Conservation (phyloP, 2,329 filamentous ascomycete species). For the Xylaria sp. region DNA sequence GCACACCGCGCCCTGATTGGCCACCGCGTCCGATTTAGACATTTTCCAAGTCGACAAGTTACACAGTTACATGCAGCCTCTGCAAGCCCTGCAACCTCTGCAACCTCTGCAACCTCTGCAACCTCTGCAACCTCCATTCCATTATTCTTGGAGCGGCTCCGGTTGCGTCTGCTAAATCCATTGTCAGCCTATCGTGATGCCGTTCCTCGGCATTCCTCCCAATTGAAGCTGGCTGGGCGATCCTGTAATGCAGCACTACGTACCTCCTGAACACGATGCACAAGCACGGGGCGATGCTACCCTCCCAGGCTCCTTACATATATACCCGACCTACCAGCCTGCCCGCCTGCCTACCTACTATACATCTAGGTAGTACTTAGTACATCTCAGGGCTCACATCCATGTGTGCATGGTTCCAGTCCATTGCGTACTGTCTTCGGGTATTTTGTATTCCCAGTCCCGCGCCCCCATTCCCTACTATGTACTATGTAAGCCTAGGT, state of each 20-base stretch:
- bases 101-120: too few relatives aligned
- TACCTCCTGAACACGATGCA: too few relatives aligned
- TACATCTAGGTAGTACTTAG: background rate
- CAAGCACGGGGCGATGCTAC: background rate
- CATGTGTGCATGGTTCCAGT: background rate
- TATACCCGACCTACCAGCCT: slow-evolving; percentile 6
- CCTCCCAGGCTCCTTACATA: too few relatives aligned
- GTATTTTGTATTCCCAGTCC: background rate
- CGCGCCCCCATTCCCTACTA: background rate
- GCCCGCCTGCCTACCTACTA: slow-evolving; percentile 1
- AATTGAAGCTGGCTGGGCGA: background rate
- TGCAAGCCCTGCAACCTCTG: too few relatives aligned
- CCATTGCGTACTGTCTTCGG: background rate
- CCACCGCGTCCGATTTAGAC: too few relatives aligned
- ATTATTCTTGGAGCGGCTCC: background rate
- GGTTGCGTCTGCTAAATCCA: background rate
- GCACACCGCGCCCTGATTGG: slow-evolving; percentile 17
- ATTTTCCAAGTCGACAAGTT: too few relatives aligned
- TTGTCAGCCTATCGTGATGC: background rate
- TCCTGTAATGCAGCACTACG: background rate
- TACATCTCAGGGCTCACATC: background rate
- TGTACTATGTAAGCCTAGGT: too few relatives aligned
- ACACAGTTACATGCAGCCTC: background rate
- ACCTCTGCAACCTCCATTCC: background rate
- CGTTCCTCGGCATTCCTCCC: background rate